Base-by-base conservation (phyloP, 805 yeast genomes). In the Priceomyces medius region DNA sequence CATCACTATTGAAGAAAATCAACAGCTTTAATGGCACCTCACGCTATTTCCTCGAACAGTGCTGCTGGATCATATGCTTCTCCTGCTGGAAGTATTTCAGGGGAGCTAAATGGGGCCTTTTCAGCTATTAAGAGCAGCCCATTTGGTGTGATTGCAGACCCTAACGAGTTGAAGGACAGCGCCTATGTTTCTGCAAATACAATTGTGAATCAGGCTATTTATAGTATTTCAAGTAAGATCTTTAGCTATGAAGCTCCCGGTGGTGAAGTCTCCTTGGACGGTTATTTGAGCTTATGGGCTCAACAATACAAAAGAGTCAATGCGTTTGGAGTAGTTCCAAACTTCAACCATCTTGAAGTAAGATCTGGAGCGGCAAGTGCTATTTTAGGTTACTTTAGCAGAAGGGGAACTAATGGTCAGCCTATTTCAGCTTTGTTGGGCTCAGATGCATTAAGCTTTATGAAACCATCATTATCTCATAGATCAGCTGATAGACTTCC, bases 361-460 rank as follows among this genome's bases (percentile, higher is more conserved):
- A 80, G 96, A 59, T 70, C 84, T 2, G 97, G 97, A 53, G 93
- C 96, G 23, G 87, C 91, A 35, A 75, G 80, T 47, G 77, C 86
- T 20, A 74, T 91, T 35, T 68, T 86, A 38, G 97, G 97, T 28
- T 90, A 82, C 64, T 61, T 79, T 40, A 47, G 56, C 32, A 56
- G 54, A 36, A 50, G 54, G 40, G 65, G 64, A 7, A 58, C 66
- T 37, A 56, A 55, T 35, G 61, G 63, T 28, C 68, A 70, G 28
- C 74, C 61, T 19, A 53, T 60, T 46, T 75, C 55, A 71, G 82
- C 46, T 39, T 58, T 90, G 28, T 73, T 83, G 35, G 83, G 90
- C 31, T 77, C 88, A 21, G 78, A 79, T 47, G 81, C 88, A 20
- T 71, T 89, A 58, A 69, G 76, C 16, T 80, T 74, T 55, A 82